phyloP scores from a whole-genome alignment of 208 protist genomes.

The Strigomonas oncopelti region DNA sequence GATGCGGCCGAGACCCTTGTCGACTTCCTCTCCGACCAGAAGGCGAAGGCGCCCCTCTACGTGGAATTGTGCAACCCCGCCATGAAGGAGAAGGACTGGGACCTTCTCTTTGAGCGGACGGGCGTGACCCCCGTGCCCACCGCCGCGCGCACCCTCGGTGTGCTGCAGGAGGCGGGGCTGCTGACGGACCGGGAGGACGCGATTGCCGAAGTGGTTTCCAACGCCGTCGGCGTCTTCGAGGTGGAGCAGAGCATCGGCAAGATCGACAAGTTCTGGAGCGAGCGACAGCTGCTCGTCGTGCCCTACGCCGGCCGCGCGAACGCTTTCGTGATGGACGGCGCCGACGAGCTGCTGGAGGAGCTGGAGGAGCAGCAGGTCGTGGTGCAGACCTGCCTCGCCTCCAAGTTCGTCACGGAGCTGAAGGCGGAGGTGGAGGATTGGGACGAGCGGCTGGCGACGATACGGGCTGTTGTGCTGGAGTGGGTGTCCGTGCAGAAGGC shows the following conservation, averaged over 20 bases:
- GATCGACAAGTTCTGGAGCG: slow-evolving; percentile 79
- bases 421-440: slow-evolving; percentile 68
- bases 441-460: slow-evolving; percentile 71
- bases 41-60: slow-evolving; percentile 64
- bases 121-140: slow-evolving; percentile 33
- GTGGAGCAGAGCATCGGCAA: slow-evolving; percentile 82
- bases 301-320: slow-evolving; percentile 70
- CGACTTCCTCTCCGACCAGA: slow-evolving; percentile 65
- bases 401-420: slow-evolving; percentile 68
- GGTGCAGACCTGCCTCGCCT: slow-evolving; percentile 83
- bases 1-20: slow-evolving; percentile 60
- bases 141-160: slow-evolving; percentile 41
- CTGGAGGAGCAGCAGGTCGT: slow-evolving; percentile 87
- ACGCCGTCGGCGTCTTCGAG: slow-evolving; percentile 84
- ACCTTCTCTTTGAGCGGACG: slow-evolving; percentile 68
- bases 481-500: slow-evolving; percentile 93
- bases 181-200: slow-evolving; percentile 42
- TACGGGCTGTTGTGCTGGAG: slow-evolving; percentile 86
- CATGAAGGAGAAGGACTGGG: slow-evolving; percentile 77
- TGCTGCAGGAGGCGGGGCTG: slow-evolving; percentile 33
- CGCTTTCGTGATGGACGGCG: slow-evolving; percentile 79
- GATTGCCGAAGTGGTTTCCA: slow-evolving; percentile 80
- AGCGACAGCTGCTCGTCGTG: slow-evolving; percentile 50
- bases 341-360: slow-evolving; percentile 83
- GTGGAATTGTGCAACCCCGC: slow-evolving; percentile 86